Evolutionary conservation across 139 green algal species (phyloP), one percentile per base, ranked within the genome.

Genomic region (Tetratostichococcus sp.): DNA sequence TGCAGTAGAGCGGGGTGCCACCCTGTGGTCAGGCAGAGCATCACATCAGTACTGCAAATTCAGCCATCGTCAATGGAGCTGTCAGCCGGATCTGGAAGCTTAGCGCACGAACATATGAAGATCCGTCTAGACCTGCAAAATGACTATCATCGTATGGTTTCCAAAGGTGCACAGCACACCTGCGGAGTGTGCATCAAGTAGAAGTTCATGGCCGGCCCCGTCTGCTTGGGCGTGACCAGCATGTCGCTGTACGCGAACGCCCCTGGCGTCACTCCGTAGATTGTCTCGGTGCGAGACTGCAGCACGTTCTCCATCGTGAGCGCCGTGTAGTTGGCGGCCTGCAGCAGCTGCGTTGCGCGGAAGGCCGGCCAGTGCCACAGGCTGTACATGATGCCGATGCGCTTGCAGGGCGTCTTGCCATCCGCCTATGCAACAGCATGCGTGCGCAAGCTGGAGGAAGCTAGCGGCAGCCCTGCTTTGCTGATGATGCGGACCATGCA

Each of bases 1-100:
- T 68, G 62, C 62, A 68, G n/a, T 68, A 68, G n/a, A 35, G 34
- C 11, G n/a, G n/a, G n/a, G n/a, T n/a, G n/a, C 62, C 62, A 26
- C 6, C 26, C 28, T 32, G 28, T 19, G 58, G 58, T 11, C n/a
- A 31, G 58, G 22, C 14, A n/a, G 25, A 6, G 23, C 17, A 28
- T n/a, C 6, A 19, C 58, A 66, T 25, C 14, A 31, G 19, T 11
- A 11, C 4, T n/a, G 11, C 58, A 50, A 8, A 50, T 50, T 50
- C 39, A 50, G 8, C 39, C 8, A 8, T 50, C 8, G 8, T 50
- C 39, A 14, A 50, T 50, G n/a, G n/a, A n/a, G n/a, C n/a, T n/a
- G n/a, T n/a, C n/a, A n/a, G n/a, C n/a, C n/a, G n/a, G n/a, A n/a
- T n/a, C n/a, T n/a, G n/a, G n/a, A n/a, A n/a, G n/a, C n/a, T n/a